phyloP scores from a whole-genome alignment of 2,329 filamentous ascomycete species.

The Phialophora macrospora region DNA sequence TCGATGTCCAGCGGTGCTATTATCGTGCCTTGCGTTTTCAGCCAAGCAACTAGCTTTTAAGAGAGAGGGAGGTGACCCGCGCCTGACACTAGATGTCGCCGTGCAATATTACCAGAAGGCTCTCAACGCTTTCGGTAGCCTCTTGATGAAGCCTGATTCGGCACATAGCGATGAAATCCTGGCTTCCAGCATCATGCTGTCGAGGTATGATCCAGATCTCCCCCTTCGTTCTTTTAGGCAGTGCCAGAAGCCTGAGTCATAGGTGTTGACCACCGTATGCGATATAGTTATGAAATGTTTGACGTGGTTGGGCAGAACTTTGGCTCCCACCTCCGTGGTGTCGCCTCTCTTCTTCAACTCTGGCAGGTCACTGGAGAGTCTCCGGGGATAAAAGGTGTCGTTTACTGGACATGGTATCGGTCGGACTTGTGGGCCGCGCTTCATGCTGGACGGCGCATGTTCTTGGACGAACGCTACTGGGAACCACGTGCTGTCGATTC shows the following conservation, averaged over 20 bases:
- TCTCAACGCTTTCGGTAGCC: constrained; percentile 10
- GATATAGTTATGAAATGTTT: constrained; percentile 16
- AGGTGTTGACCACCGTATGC: not conserved
- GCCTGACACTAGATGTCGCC: not conserved
- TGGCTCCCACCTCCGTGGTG: constrained; percentile 11
- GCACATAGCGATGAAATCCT: constrained; percentile 17
- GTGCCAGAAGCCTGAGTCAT: not conserved
- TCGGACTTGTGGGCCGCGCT: constrained; percentile 17
- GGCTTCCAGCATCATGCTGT: constrained; percentile 21
- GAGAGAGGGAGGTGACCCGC: not conserved
- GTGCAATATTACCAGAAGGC: constrained; percentile 1
- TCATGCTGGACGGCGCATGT: constrained; percentile 18
- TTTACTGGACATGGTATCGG: constrained; percentile 18
- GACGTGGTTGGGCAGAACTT: constrained; percentile 12
- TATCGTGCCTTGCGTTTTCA: not conserved
- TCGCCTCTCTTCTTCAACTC: not conserved
- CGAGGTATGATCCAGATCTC: constrained; percentile 1
- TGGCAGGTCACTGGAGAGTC: constrained; percentile 17
- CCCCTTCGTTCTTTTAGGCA: not conserved
- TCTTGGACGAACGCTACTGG: constrained; percentile 21
- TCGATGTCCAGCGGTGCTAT: constrained; percentile 10
- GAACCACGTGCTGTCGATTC: constrained; percentile 12
- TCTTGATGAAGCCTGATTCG: constrained; percentile 10
- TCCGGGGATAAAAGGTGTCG: constrained; percentile 3
- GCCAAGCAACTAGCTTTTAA: not conserved